A percentile compares a stretch with the other conserved stretches of the same genome.
These are phyloP conservation scores for Penicillium waksmanii DNA, from an alignment of 495 filamentous ascomycete genomes.

Conservation along the genomic window DNA sequence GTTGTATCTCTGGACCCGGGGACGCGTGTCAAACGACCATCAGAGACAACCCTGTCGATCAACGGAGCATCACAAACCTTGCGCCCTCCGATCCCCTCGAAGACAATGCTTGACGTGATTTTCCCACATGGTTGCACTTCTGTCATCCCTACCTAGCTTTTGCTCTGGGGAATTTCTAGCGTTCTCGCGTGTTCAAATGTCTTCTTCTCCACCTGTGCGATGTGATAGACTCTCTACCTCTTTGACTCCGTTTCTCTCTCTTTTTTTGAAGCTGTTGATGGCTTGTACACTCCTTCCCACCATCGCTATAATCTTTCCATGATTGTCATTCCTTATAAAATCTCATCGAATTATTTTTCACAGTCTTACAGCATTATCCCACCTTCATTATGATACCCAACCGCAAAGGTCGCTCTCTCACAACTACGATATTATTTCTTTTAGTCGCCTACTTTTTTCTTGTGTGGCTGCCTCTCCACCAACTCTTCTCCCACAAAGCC, in stretches of 20 bases:
- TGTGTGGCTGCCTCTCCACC: constrained; percentile 34
- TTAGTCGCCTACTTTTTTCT: constrained; percentile 27
- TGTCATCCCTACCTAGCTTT: not conserved
- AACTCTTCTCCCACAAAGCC: constrained; percentile 17
- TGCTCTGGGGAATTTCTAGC: constrained; percentile 6
- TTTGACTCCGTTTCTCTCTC: constrained; percentile 2
- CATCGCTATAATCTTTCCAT: constrained; percentile 19
- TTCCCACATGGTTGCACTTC: constrained; percentile 16
- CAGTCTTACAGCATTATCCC: constrained; percentile 7
- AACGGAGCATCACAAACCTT: constrained; percentile 15
- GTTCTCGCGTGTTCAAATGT: constrained; percentile 3
- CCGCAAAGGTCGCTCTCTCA: constrained; percentile 29
- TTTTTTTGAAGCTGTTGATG: constrained; percentile 17
- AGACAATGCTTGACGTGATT: constrained; percentile 14
- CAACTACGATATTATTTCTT: constrained; percentile 21
- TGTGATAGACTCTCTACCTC: not conserved
- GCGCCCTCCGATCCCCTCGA: constrained; percentile 6
- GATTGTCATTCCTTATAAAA: constrained; percentile 30
- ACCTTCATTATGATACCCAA: constrained; percentile 38
- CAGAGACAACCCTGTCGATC: constrained; percentile 19
- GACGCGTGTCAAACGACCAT: constrained; percentile 21
- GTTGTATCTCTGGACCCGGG: constrained; percentile 4
- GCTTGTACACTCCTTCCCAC: constrained; percentile 20
- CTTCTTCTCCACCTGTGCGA: constrained; percentile 9
- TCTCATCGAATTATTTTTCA: not conserved